A percentile compares a stretch with the other conserved stretches of the same genome.
These are phyloP conservation scores for Akanthomyces uredinophilus DNA, from an alignment of 2,329 filamentous ascomycete species.

Conservation along the genomic window DNA sequence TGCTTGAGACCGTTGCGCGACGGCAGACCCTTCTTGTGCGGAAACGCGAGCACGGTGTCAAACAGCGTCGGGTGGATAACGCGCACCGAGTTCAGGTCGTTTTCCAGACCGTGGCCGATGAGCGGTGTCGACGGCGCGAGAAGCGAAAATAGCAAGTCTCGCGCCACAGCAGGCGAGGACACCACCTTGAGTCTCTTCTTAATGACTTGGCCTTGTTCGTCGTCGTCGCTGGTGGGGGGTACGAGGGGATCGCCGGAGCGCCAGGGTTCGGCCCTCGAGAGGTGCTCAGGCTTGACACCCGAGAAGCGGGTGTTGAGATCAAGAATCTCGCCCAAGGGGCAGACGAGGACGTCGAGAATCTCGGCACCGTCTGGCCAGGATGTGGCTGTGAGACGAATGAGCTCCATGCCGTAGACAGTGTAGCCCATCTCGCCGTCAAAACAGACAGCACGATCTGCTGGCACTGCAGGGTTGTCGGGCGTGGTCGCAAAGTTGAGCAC, in stretches of 20 bases:
- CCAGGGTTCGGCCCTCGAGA: slow-evolving; percentile 61
- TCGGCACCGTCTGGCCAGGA: slow-evolving; percentile 75
- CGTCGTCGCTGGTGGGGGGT: slow-evolving; percentile 23
- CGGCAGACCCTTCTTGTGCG: slow-evolving; percentile 71
- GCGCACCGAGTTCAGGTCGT: slow-evolving; percentile 82
- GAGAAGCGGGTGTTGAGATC: slow-evolving; percentile 93
- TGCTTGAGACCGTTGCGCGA: slow-evolving; percentile 71
- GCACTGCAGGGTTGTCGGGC: slow-evolving; percentile 55
- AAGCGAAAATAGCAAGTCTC: slow-evolving; percentile 69
- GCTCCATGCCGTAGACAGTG: slow-evolving; percentile 79
- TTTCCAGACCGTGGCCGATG: slow-evolving; percentile 91
- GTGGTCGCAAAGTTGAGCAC: slow-evolving; percentile 78
- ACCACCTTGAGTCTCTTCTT: slow-evolving; percentile 62
- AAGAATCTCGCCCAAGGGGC: slow-evolving; percentile 75
- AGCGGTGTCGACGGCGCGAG: slow-evolving; percentile 74
- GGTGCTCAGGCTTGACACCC: slow-evolving; percentile 75
- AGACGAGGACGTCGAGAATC: slow-evolving; percentile 79
- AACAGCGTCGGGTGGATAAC: slow-evolving; percentile 80
- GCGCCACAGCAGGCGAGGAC: slow-evolving; percentile 66
- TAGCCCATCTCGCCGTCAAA: slow-evolving; percentile 99
- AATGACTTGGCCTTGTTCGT: slow-evolving; percentile 25
- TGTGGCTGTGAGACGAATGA: slow-evolving; percentile 83
- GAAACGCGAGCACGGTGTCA: slow-evolving; percentile 81
- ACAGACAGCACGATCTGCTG: slow-evolving; percentile 59
- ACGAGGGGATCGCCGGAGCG: slow-evolving; percentile 22